These are phyloP conservation scores for Tillandsia fasciculata DNA, from an alignment of 176 grass and related monocot genomes.

Conservation along the genomic window DNA sequence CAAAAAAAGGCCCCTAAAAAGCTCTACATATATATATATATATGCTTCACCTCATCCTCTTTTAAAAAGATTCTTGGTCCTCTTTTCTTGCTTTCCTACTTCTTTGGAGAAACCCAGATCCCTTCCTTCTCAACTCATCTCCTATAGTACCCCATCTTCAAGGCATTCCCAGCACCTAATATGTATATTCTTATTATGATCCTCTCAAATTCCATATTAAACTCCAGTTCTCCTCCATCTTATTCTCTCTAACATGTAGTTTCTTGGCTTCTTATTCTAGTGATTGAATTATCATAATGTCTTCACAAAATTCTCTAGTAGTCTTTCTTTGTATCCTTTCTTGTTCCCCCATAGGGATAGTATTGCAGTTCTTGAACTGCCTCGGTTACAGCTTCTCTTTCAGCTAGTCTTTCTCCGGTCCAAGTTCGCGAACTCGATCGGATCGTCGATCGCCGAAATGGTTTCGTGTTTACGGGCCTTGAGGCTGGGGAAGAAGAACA, in stretches of 20 bases:
- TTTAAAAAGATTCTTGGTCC: too few species aligned
- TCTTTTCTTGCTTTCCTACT: too few species aligned
- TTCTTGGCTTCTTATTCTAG: neutral
- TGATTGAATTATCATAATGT: neutral
- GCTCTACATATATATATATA: neutral
- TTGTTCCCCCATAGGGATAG: neutral
- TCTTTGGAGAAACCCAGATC: too few species aligned
- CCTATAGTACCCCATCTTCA: too few species aligned
- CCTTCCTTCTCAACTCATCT: too few species aligned
- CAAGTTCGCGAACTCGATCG: neutral
- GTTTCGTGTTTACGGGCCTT: conserved; percentile 47
- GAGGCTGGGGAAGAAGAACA: conserved; percentile 31
- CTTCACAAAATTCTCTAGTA: neutral
- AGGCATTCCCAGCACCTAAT: too few species aligned
- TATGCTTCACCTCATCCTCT: neutral
- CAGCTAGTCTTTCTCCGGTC: neutral
- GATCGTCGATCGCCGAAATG: conserved; percentile 16
- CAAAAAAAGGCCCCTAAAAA: neutral
- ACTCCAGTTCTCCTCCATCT: neutral
- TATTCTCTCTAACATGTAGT: neutral
- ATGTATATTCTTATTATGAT: too few species aligned
- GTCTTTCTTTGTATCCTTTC: neutral
- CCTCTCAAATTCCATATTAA: too few species aligned
- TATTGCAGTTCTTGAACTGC: conserved; percentile 1
- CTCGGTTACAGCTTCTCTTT: neutral